Percentiles rank a stretch among this genome's conserved stretches.
Evolutionary conservation across 352 stramenopile species (phyloP).

Genomic region (Phytophthora niederhauseri): DNA sequence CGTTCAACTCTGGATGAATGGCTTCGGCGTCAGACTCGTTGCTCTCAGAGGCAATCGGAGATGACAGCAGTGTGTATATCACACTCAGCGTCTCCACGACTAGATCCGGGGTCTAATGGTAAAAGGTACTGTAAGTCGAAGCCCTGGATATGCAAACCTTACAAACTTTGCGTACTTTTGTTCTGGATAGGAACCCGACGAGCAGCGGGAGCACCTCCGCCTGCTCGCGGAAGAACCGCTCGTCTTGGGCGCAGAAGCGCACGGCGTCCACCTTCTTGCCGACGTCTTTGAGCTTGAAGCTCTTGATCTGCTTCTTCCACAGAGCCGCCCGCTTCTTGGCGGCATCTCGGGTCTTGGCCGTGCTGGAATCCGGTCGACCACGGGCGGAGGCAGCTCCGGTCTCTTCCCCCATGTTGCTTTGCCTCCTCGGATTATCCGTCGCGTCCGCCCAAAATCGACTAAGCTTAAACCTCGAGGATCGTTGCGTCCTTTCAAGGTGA

Average conservation of each 20-base stretch:
- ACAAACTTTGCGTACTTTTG: conserved; percentile 46
- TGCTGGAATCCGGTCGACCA: conserved; percentile 25
- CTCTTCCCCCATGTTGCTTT: conserved; percentile 31
- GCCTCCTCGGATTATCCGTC: conserved; percentile 17
- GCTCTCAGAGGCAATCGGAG: neutral
- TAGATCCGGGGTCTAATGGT: conserved; percentile 37
- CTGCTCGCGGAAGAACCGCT: conserved; percentile 62
- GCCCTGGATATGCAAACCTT: neutral
- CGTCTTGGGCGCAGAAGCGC: conserved; percentile 54
- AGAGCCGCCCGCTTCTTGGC: conserved; percentile 44
- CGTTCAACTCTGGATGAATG: conserved; percentile 49
- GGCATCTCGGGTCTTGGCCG: conserved; percentile 26
- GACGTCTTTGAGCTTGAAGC: conserved; percentile 70
- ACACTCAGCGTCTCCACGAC: conserved; percentile 42
- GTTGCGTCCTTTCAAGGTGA: conserved; percentile 25
- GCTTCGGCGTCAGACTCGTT: conserved; percentile 7
- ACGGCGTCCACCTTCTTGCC: conserved; percentile 68
- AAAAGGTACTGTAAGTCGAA: too few species aligned
- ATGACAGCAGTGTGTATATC: conserved; percentile 37
- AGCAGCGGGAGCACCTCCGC: conserved; percentile 57
- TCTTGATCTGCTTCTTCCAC: conserved; percentile 66
- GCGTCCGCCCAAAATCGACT: conserved; percentile 5
- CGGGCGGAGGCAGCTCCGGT: neutral
- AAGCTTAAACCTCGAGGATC: neutral
- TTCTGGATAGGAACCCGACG: conserved; percentile 49